phyloP scores from a whole-genome alignment of 352 stramenopile genomes.

The Globisporangium acanthophoron region DNA sequence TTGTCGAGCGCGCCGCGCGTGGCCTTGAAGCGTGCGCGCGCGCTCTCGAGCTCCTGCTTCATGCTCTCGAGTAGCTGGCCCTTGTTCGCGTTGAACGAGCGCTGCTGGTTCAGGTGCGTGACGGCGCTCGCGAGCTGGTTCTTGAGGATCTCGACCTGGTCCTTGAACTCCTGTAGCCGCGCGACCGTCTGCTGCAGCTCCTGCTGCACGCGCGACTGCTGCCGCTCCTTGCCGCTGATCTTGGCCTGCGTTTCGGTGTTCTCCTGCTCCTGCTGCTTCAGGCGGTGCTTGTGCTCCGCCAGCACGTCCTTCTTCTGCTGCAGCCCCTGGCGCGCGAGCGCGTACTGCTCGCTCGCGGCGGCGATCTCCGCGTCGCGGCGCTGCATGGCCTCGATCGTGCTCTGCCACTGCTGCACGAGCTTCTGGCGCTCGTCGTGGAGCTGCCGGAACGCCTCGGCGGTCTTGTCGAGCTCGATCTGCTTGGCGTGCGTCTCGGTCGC shows the following conservation, averaged over 20 bases:
- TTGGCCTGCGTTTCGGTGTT: slow-evolving; percentile 78
- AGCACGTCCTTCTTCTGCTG: slow-evolving; percentile 69
- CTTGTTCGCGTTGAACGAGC: slow-evolving; percentile 70
- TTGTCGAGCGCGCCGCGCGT: slow-evolving; percentile 76
- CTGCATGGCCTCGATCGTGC: slow-evolving; percentile 92
- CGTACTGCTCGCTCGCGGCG: slow-evolving; percentile 87
- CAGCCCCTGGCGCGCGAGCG: slow-evolving; percentile 41
- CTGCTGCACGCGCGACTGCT: slow-evolving; percentile 63
- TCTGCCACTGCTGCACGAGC: slow-evolving; percentile 94
- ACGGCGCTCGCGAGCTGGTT: slow-evolving; percentile 87
- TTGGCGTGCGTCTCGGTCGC: slow-evolving; percentile 92
- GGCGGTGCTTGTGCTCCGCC: slow-evolving; percentile 62
- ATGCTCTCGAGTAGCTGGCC: slow-evolving; percentile 70
- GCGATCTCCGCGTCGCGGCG: slow-evolving; percentile 91
- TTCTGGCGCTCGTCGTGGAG: slow-evolving; percentile 92
- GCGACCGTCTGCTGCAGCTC: slow-evolving; percentile 53
- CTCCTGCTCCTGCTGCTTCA: slow-evolving; percentile 83
- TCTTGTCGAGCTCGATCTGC: slow-evolving; percentile 95
- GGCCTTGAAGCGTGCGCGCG: slow-evolving; percentile 69
- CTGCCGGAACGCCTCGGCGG: slow-evolving; percentile 90
- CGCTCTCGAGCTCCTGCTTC: slow-evolving; percentile 66
- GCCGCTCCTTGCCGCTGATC: slow-evolving; percentile 63
- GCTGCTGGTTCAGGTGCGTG: slow-evolving; percentile 77
- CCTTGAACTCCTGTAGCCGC: slow-evolving; percentile 77
- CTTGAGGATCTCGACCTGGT: slow-evolving; percentile 92